phyloP scores from a whole-genome alignment of 306 rosid genomes.

The Comarum palustre region DNA sequence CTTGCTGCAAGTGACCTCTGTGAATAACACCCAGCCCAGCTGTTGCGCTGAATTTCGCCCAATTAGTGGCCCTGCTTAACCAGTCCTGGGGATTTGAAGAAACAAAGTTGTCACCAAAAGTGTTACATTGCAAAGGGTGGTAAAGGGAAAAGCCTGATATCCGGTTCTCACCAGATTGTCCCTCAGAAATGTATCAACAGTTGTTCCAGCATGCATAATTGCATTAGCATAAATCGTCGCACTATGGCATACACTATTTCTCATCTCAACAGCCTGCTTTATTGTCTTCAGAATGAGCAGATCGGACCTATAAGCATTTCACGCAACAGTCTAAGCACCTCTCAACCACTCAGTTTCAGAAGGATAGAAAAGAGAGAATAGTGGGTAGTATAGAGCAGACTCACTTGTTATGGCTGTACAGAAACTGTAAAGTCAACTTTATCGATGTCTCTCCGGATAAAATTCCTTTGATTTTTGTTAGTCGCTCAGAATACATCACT shows the following conservation, averaged over 20 bases:
- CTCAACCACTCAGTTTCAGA: slow-evolving; percentile 6
- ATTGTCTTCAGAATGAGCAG: slow-evolving; percentile 94
- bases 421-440: slow-evolving; percentile 83
- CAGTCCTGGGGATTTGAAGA: slow-evolving; percentile 60
- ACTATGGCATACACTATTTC: slow-evolving; percentile 95
- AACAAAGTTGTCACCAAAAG: slow-evolving; percentile 17
- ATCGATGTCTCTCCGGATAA: slow-evolving; percentile 92
- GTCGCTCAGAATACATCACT: slow-evolving; percentile 71
- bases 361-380: slow-evolving; percentile 10
- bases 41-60: slow-evolving; percentile 98
- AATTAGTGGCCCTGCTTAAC: slow-evolving; percentile 97
- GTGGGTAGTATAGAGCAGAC: slow-evolving; percentile 27
- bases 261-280: slow-evolving; percentile 98
- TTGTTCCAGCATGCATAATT: slow-evolving; percentile 97
- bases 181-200: slow-evolving; percentile 93
- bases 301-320: slow-evolving; percentile 63
- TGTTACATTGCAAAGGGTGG: slow-evolving; percentile 5
- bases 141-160: slow-evolving; percentile 1
- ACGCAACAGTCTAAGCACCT: slow-evolving; percentile 26
- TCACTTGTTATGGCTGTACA: slow-evolving; percentile 97
- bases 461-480: slow-evolving; percentile 80
- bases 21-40: slow-evolving; percentile 98
- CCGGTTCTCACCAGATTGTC: slow-evolving; percentile 72
- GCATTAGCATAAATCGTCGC: slow-evolving; percentile 97
- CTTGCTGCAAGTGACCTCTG: slow-evolving; percentile 94